phyloP scores from a whole-genome alignment of 2,329 filamentous ascomycete genomes.

The Metarhizium guizhouense region DNA sequence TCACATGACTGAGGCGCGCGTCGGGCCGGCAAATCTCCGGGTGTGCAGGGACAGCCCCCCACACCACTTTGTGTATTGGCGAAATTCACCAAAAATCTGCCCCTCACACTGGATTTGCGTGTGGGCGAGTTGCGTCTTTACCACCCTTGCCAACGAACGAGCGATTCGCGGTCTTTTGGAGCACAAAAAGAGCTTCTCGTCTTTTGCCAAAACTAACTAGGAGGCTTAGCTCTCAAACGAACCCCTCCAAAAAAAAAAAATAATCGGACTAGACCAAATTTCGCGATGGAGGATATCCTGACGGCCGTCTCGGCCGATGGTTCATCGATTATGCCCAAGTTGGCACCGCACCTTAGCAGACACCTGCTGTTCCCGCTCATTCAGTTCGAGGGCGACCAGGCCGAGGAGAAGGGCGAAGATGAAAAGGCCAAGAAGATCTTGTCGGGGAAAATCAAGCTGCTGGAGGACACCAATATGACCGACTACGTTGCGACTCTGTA shows the following conservation, averaged over 20 bases:
- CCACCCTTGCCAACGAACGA: conserved; percentile 5
- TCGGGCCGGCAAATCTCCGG: conserved; percentile 23
- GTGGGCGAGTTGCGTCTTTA: conserved; percentile 7
- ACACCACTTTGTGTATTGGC: conserved; percentile 28
- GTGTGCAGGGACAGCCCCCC: conserved; percentile 16
- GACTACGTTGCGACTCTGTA: conserved; percentile 93
- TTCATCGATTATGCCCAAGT: conserved; percentile 76
- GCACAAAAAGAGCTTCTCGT: not conserved
- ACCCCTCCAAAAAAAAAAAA: not conserved
- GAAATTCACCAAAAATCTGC: conserved; percentile 34
- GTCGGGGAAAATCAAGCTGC: conserved; percentile 82
- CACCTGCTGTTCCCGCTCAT: conserved; percentile 95
- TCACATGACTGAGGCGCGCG: conserved; percentile 26
- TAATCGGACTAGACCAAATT: not conserved
- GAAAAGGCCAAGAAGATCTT: conserved; percentile 59
- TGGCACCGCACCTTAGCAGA: conserved; percentile 87
- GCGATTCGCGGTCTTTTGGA: not conserved
- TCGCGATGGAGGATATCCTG: conserved; percentile 33
- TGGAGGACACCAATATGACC: conserved; percentile 98
- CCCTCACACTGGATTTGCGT: conserved; percentile 24
- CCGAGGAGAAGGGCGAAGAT: conserved; percentile 61
- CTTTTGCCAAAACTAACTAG: conserved; percentile 2
- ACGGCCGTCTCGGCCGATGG: conserved; percentile 52
- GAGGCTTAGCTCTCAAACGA: not conserved
- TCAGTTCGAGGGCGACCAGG: conserved; percentile 78